Percentiles rank a stretch among this genome's conserved stretches.
Conservation (phyloP, 2,329 filamentous ascomycete species). For the Chrysosporium queenslandicum region DNA sequence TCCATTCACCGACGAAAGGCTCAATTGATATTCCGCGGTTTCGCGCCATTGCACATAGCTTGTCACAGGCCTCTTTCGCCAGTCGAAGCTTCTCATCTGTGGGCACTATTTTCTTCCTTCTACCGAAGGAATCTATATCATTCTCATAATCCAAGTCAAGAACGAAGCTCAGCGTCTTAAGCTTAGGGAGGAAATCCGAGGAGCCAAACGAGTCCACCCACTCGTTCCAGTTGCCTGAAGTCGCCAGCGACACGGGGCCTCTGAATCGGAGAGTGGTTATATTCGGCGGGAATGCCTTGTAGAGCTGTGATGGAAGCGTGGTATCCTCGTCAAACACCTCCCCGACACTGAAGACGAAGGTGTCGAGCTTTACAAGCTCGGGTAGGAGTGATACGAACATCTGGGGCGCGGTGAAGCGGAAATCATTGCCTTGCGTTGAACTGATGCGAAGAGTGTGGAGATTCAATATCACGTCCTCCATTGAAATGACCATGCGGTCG, state of each 20-base stretch:
- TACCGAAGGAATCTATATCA: neutral
- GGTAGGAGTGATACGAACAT: conserved; percentile 16
- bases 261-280: conserved; percentile 22
- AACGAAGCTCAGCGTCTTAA: conserved; percentile 20
- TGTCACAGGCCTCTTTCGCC: conserved; percentile 19
- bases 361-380: conserved; percentile 15
- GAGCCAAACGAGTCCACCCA: conserved; percentile 22
- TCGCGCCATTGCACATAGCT: conserved; percentile 16
- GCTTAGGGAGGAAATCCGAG: conserved; percentile 17
- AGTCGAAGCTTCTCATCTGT: conserved; percentile 12
- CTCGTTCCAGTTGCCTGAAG: conserved; percentile 18
- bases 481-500: conserved; percentile 18
- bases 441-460: conserved; percentile 18
- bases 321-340: conserved; percentile 18
- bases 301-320: conserved; percentile 16
- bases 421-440: conserved; percentile 20
- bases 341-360: conserved; percentile 20
- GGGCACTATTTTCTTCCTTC: neutral
- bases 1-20: conserved; percentile 16
- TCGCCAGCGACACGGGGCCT: conserved; percentile 19
- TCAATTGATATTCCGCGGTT: conserved; percentile 19
- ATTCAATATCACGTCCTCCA: conserved; percentile 18
- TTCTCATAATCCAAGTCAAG: conserved; percentile 19
- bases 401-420: conserved; percentile 14
- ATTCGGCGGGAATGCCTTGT: conserved; percentile 20